Conservation (phyloP, 2,329 filamentous ascomycete species). For the Calonectria henricotiae region DNA sequence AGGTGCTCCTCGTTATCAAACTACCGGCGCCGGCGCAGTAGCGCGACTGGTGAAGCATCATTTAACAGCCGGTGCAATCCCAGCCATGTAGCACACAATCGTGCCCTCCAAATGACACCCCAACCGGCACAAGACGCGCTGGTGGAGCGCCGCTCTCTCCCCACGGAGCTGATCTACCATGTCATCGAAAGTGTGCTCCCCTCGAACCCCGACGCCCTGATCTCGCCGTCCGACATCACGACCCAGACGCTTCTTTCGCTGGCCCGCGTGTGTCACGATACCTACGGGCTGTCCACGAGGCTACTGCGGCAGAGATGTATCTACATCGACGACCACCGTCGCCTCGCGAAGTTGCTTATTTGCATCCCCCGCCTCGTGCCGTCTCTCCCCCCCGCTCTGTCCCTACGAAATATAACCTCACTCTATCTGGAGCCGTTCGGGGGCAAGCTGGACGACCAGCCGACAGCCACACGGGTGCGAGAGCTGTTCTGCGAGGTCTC, state of each 20-base stretch:
- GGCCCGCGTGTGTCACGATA: conserved; percentile 62
- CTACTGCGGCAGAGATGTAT: conserved; percentile 65
- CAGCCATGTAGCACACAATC: conserved; percentile 33
- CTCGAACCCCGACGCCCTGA: conserved; percentile 52
- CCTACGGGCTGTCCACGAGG: conserved; percentile 60
- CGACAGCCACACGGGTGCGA: conserved; percentile 60
- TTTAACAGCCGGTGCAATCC: conserved; percentile 9
- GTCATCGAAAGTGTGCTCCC: conserved; percentile 58
- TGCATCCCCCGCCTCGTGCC: conserved; percentile 57
- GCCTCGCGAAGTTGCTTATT: conserved; percentile 56
- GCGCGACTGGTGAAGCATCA: conserved; percentile 28
- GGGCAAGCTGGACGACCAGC: conserved; percentile 58
- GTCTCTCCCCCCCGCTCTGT: conserved; percentile 51
- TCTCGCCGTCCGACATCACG: conserved; percentile 60
- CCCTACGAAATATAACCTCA: conserved; percentile 58
- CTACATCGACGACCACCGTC: conserved; percentile 61
- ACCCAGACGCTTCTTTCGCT: conserved; percentile 65
- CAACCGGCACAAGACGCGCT: conserved; percentile 25
- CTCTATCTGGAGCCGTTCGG: conserved; percentile 63
- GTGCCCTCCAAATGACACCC: conserved; percentile 34
- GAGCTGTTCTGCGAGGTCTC: conserved; percentile 63
- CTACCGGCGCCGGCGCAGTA: conserved; percentile 30
- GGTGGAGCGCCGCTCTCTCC: conserved; percentile 48
- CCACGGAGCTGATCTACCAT: conserved; percentile 57
- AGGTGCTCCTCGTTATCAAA: conserved; percentile 24